Evolutionary conservation across 2,329 filamentous ascomycete genomes (phyloP).

Genomic region (Neonectria faginata): DNA sequence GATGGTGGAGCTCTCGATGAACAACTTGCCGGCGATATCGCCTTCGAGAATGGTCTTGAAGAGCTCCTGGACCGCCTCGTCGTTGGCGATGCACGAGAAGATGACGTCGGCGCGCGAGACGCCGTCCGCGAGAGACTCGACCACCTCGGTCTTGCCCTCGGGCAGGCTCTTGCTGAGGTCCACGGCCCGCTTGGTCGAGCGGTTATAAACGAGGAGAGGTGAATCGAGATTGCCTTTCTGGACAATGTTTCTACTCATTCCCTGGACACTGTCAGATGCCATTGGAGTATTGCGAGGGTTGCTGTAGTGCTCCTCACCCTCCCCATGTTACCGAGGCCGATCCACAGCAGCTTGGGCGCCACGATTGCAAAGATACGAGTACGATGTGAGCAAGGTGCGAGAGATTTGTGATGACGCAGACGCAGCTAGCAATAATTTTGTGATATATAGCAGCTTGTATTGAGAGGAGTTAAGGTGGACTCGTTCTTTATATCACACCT

Average conservation of each 20-base stretch:
- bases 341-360: slow-evolving; percentile 76
- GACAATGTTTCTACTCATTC: slow-evolving; percentile 86
- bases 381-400: not conserved
- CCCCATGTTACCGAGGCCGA: slow-evolving; percentile 91
- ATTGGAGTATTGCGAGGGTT: not conserved
- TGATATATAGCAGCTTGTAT: not conserved
- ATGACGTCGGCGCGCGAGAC: slow-evolving; percentile 79
- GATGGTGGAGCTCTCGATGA: slow-evolving; percentile 89
- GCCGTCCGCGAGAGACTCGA: slow-evolving; percentile 72
- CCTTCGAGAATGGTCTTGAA: slow-evolving; percentile 66
- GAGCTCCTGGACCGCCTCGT: slow-evolving; percentile 75
- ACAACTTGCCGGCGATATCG: slow-evolving; percentile 76
- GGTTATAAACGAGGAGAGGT: slow-evolving; percentile 84
- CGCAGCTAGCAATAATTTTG: not conserved
- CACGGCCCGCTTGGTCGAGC: slow-evolving; percentile 73
- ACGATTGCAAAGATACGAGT: slow-evolving; percentile 49
- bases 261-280: slow-evolving; percentile 59
- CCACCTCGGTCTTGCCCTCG: slow-evolving; percentile 71
- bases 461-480: not conserved
- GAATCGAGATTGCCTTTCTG: slow-evolving; percentile 78
- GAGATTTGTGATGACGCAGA: not conserved
- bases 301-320: slow-evolving; percentile 65
- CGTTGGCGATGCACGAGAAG: slow-evolving; percentile 84
- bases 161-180: slow-evolving; percentile 72
- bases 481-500: slow-evolving; percentile 4